Conservation (phyloP, 2,329 filamentous ascomycete genomes). For the Juglanconis sp. region DNA sequence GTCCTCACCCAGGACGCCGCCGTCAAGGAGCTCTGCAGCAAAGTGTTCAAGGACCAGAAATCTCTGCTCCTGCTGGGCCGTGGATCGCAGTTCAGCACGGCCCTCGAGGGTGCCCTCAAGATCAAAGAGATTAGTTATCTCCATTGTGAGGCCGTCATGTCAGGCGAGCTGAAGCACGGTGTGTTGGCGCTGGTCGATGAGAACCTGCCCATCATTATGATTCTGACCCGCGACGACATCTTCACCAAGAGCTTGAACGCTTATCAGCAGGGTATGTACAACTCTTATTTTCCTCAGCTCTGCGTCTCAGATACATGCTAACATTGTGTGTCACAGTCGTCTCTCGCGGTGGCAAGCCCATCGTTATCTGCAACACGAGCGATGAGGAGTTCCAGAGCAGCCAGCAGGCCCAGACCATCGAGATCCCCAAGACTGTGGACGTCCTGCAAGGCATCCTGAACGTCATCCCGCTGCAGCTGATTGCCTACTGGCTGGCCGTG, state of each 20-base stretch:
- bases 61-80: conserved; percentile 88
- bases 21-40: conserved; percentile 91
- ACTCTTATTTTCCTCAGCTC: background rate
- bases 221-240: conserved; percentile 90
- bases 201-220: conserved; percentile 99
- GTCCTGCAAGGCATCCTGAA: conserved; percentile 95
- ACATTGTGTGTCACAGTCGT: conserved; percentile 59
- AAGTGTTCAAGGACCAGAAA: conserved; percentile 96
- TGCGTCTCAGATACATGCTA: background rate
- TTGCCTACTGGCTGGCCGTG: conserved; percentile 98
- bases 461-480: conserved; percentile 94
- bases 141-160: conserved; percentile 99
- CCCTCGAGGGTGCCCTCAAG: conserved; percentile 94
- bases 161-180: conserved; percentile 98
- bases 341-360: conserved; percentile 91
- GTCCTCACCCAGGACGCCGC: conserved; percentile 87
- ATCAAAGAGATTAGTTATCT: conserved; percentile 99
- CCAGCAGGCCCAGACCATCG: conserved; percentile 93
- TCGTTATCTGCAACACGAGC: conserved; percentile 92
- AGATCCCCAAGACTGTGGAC: conserved; percentile 94
- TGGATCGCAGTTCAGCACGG: conserved; percentile 95
- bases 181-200: conserved; percentile 96
- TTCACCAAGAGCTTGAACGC: conserved; percentile 99
- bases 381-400: conserved; percentile 86
- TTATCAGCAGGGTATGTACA: conserved; percentile 81